These are phyloP conservation scores for Naganishia onofrii DNA, from an alignment of 768 basidiomycete genomes.

Conservation along the genomic window DNA sequence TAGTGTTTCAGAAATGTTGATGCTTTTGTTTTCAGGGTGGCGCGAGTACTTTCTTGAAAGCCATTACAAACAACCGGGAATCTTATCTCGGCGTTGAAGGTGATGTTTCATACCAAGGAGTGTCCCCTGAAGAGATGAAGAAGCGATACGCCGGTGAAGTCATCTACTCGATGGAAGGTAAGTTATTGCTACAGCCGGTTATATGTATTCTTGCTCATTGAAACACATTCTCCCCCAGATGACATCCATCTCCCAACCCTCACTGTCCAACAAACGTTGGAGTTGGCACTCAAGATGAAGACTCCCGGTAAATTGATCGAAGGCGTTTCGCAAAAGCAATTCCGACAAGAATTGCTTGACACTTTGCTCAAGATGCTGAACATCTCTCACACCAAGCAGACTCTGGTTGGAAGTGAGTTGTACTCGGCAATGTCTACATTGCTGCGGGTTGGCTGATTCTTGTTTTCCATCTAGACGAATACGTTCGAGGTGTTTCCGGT, in stretches of 20 bases:
- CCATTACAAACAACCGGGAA: constrained; percentile 69
- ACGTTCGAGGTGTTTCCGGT: constrained; percentile 56
- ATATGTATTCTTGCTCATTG: neutral
- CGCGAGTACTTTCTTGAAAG: constrained; percentile 71
- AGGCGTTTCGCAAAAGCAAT: constrained; percentile 55
- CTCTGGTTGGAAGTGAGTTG: constrained; percentile 47
- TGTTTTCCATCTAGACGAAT: constrained; percentile 37
- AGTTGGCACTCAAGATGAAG: constrained; percentile 61
- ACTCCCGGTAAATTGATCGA: constrained; percentile 63
- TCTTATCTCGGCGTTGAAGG: constrained; percentile 70
- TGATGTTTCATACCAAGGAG: constrained; percentile 70
- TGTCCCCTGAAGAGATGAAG: constrained; percentile 64
- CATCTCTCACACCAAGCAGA: constrained; percentile 55
- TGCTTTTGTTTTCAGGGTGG: constrained; percentile 3
- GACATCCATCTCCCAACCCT: constrained; percentile 82
- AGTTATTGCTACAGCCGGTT: neutral
- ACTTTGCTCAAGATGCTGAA: constrained; percentile 59
- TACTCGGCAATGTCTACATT: neutral
- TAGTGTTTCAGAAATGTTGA: constrained; percentile 2
- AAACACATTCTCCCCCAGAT: constrained; percentile 57
- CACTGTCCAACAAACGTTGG: constrained; percentile 57
- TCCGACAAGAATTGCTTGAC: constrained; percentile 54
- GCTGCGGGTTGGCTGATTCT: constrained; percentile 16
- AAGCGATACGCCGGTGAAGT: constrained; percentile 72
- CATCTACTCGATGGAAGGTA: constrained; percentile 58